Evolutionary conservation across 805 yeast genomes (phyloP), one percentile per base, ranked within the genome.

Genomic region (Candida pseudofarinosa): DNA sequence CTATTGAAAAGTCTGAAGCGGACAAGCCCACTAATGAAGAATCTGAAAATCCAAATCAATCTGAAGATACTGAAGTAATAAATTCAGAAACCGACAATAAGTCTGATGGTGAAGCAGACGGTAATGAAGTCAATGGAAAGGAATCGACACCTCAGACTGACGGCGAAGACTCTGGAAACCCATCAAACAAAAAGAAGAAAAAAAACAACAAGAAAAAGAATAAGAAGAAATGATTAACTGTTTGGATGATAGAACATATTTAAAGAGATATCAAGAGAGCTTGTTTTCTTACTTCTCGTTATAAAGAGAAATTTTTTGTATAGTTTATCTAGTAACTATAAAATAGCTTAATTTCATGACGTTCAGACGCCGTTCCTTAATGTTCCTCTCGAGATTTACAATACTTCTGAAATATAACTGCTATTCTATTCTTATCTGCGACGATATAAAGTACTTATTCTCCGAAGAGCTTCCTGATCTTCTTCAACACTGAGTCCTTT

Each of bases 381-480:
- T 23, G 28, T 10, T n/a, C 28, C 28, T 7, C 10, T 23, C 10
- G 28, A 7, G 10, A 23, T 23, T 10, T 23, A 23, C 28, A 23
- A 23, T 23, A n/a, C n/a, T n/a, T n/a, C 10, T 23, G 6, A 23
- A 10, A 23, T 10, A 6, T 23, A 23, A 23, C 28, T 23, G 10
- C 10, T 23, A 10, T 10, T 23, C 10, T n/a, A n/a, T n/a, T n/a
- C 10, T 23, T 7, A 7, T 23, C 28, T 23, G 28, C 28, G 28
- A 23, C 10, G 6, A 23, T 23, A 32, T 32, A 5, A 37, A 12
- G 5, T 13, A 31, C 51, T 40, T 73, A 88, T 69, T 93, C 98
- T 36, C 99, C 98, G 70, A 91, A 90, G 50, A 93, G 71, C 62
- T 96, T 82, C 73, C 96, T 85, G 28, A 93, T 99, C 63, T 96